Base-by-base conservation (phyloP, 371 early-diverging fungal species). In the Rhizopus sp. region DNA sequence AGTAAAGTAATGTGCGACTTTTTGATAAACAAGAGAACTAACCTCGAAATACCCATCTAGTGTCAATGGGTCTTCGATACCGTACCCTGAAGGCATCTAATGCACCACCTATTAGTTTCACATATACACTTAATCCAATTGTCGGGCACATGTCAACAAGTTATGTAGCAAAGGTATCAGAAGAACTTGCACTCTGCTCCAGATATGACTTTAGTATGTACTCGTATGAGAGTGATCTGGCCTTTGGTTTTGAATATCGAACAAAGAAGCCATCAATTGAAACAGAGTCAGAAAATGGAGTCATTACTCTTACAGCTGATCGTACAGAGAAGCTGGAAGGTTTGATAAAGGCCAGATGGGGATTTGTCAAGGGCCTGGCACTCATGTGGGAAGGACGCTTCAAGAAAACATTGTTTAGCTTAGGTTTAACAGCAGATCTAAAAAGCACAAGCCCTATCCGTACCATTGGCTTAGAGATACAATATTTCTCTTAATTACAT, bases 161-260 rank as follows among this genome's bases (percentile, higher is more conserved):
- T 5, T 94, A 93, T 78, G 88, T 91, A 1, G 86, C 90, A 15
- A 86, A 89, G 59, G 81, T 94, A 16, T 80, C 83, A 15, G 81
- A 82, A 3, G 78, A 85, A 40, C 63, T 90, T 31, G 86, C 84
- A 12, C 72, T 93, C 60, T 81, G 94, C 31, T 90, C 93, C 0
- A 79, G 90, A 29, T 96, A 90, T 72, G 88, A 92, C 57, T 91
- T 94, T 64, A 95, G 93, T 53, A 84, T 89, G 9, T 94, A 93
- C 66, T 90, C 91, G 46, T 90, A 91, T 50, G 90, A 92, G 50
- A 90, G 93, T 35, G 94, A 95, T 73, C 71, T 94, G 34, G 85
- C 86, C 1, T 70, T 91, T 30, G 95, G 95, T 4, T 72, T 89
- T 7, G 94, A 94, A 61, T 94, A 89, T 46, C 63, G 64, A 3